A percentile compares a stretch with the other conserved stretches of the same genome.
These are phyloP conservation scores for Deinandra increscens DNA, from an alignment of 129 eudicot genomes.

Conservation along the genomic window DNA sequence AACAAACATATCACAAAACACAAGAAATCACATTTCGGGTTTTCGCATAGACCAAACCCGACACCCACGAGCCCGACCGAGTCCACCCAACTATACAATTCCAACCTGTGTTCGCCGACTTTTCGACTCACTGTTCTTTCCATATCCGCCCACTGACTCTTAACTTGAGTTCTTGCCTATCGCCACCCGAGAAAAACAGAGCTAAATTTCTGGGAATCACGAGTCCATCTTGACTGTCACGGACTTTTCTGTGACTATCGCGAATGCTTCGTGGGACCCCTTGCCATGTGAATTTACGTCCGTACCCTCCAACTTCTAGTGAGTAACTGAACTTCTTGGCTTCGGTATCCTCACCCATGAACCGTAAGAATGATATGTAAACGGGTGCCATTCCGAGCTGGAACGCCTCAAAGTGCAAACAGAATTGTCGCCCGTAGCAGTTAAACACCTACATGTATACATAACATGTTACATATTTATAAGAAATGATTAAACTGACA, in stretches of 20 bases:
- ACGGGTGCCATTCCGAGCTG: constrained; percentile 82
- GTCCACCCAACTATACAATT: constrained; percentile 21
- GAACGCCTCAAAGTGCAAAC: constrained; percentile 90
- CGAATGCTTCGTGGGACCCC: constrained; percentile 89
- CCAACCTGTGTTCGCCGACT: neutral
- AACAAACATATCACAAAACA: too few relatives aligned
- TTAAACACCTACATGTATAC: constrained; percentile 60
- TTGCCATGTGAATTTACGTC: constrained; percentile 84
- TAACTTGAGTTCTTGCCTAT: constrained; percentile 73
- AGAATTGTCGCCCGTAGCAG: constrained; percentile 74
- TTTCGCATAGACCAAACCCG: neutral
- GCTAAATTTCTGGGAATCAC: constrained; percentile 74
- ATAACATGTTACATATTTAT: neutral
- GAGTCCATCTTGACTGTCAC: constrained; percentile 85
- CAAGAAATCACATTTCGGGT: neutral
- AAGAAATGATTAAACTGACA: too few relatives aligned
- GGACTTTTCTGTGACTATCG: constrained; percentile 74
- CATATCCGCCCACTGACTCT: constrained; percentile 78
- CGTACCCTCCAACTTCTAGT: constrained; percentile 70
- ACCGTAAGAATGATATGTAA: constrained; percentile 75
- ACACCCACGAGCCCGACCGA: constrained; percentile 15
- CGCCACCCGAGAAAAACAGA: constrained; percentile 79
- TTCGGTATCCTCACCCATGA: constrained; percentile 88
- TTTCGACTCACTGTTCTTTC: constrained; percentile 55
- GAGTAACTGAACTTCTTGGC: constrained; percentile 69